Evolutionary conservation across 164 flowering plant species (phyloP).

Genomic region (Magnolia sinica): DNA sequence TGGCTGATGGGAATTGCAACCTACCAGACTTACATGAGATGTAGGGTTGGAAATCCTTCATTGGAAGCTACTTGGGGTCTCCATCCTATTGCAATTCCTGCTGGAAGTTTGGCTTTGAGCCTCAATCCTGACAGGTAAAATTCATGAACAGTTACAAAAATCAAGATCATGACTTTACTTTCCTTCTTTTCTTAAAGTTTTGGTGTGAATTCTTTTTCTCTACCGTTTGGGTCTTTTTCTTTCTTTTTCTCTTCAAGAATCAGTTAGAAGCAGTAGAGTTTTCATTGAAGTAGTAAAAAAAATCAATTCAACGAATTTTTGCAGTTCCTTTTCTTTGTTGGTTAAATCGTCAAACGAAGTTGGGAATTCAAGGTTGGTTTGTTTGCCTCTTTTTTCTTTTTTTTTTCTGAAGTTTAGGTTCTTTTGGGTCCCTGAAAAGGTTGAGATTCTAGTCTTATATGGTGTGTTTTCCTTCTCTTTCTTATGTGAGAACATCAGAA

Average conservation of each 20-base stretch:
- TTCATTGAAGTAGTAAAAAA: background rate
- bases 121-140: slow-evolving; percentile 76
- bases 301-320: background rate
- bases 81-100: slow-evolving; percentile 66
- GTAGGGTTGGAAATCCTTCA: slow-evolving; percentile 70
- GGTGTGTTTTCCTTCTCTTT: background rate
- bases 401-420: background rate
- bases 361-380: background rate
- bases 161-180: slow-evolving; percentile 4
- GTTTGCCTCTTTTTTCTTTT: too few relatives aligned
- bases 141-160: background rate
- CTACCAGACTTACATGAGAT: slow-evolving; percentile 68
- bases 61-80: slow-evolving; percentile 69
- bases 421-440: background rate
- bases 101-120: slow-evolving; percentile 67
- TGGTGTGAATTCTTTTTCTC: background rate
- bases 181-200: background rate
- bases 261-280: background rate
- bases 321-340: background rate
- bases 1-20: slow-evolving; percentile 84
- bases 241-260: background rate
- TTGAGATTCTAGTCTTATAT: background rate
- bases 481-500: background rate
- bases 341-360: background rate
- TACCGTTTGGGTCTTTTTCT: background rate